Evolutionary conservation across 1,284 basidiomycete genomes (phyloP), one percentile per base, ranked within the genome.

Genomic region (Malassezia obtusa): DNA sequence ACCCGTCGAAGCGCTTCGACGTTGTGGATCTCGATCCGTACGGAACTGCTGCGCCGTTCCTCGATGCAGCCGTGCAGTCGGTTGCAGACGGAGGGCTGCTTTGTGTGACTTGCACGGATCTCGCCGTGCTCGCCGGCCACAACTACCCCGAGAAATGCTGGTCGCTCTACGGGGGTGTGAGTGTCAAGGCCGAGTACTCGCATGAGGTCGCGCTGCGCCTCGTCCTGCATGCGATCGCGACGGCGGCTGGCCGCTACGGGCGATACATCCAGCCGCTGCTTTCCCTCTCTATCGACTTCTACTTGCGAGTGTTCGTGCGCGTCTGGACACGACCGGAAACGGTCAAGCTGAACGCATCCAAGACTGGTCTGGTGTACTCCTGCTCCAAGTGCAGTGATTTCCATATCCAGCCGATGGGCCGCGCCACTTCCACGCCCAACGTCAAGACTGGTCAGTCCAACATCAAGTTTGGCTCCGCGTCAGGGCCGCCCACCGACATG

Each of bases 21-120:
- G 87, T 90, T 28, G 84, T 99, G 19, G 94, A 99, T 73, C 80
- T 99, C 15, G 92, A 98, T 72, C 94, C 94, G 0, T 99, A 98
- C 71, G 94, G 94, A 0, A 92, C 89, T 5, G 94, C 94, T 0
- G 86, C 89, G 3, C 90, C 91, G 0, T 99, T 99, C 75, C 83
- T 98, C 28, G 94, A 99, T 67, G 85, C 84, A n/a, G 89, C 92
- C 0, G 84, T 98, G n/a, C 89, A 94, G 67, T 83, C 82, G 50
- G 80, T 96, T 2, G 81, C 82, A 22, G 90, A 94, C 37, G 70
- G 70, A 5, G 89, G 91, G 38, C 77, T 99, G 19, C 78, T 99
- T 8, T 91, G 89, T 64, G 84, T 99, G 31, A 98, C 94, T 9
- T 98, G 94, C 75, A 98, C 94, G 1, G 94, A 98, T 74, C 78